Evolutionary conservation across 1,284 basidiomycete species (phyloP), one percentile per base, ranked within the genome.

Genomic region (Ustilago esculenta): DNA sequence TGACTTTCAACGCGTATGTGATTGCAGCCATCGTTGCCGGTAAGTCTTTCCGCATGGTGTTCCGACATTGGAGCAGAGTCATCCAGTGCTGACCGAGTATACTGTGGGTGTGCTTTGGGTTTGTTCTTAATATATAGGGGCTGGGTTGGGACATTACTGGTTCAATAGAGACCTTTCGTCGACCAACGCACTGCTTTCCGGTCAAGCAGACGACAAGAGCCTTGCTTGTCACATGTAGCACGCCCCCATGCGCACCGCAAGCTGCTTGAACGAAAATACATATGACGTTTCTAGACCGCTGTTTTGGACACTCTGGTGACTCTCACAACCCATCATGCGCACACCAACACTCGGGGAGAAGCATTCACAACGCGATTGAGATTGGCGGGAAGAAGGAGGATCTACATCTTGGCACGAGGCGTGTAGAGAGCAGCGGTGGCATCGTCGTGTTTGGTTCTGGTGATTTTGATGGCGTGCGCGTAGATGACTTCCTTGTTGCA

Each of bases 401-500:
- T 10, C 30, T 52, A 70, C 42, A 53, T 52, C 50, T 70, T 70
- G 8, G 67, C 61, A 4, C 61, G 25, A 15, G 53, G 44, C 10
- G 61, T 41, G 33, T 54, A 56, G 6, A 72, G 32, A 11, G 33
- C 25, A 7, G 11, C 30, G 12, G 55, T 65, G 2, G 57, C 35
- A 41, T 58, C 53, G 8, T 67, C 58, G 29, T 72, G 63, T 21
- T 48, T 72, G 17, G 49, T 69, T 32, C 65, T 65, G 3, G 43
- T 30, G 21, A 65, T 52, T 25, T 40, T 44, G 24, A 77, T 37
- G 9, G 43, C 54, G 9, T 64, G 48, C 1, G 50, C 48, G 33
- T 75, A 68, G 25, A 78, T 48, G 12, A 80, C 83, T 46, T 72
- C 64, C 81, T 86, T 87, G 79, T 87, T 86, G 25, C 76, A 55